Evolutionary conservation across 2,329 filamentous ascomycete genomes (phyloP), one percentile per base, ranked within the genome.

Genomic region (Rutstroemia sp.): DNA sequence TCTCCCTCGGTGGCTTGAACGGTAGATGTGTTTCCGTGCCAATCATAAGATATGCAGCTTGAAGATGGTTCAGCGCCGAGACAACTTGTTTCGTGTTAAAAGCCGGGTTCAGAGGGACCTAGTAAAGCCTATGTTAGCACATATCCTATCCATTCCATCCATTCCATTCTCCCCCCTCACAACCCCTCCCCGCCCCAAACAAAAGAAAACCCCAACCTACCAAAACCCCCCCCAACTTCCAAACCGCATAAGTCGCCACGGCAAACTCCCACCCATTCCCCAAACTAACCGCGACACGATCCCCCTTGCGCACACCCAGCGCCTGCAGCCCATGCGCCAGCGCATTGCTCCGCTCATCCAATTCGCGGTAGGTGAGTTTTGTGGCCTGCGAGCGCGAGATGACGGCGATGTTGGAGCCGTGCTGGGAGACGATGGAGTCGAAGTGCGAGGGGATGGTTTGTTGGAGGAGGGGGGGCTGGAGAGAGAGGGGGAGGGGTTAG

Each of bases 151-250:
- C 21, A 23, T 23, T 5, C 23, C 23, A 23, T 23, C 23, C 23
- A 23, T 23, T 5, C n/a, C n/a, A 23, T 34, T 27, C 25, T 27
- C 25, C 38, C 39, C 45, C 45, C 21, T n/a, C n/a, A n/a, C n/a
- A n/a, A n/a, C 14, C 25, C 23, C 6, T 37, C 8, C n/a, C 18
- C 14, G 8, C 2, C 45, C 7, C 16, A 10, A 7, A 21, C 5
- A 2, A 49, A 19, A 30, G 6, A 5, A 45, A n/a, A 49, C 52
- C 18, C 8, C 14, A 41, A 64, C 73, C 59, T 69, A 83, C 92
- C 60, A 97, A 76, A 51, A 97, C 82, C 23, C 90, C 92, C n/a
- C 94, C 94, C 9, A 97, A 79, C 72, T 97, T 97, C 76, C 92
- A 96, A 54, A 94, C 71, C 0, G 92, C 92, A 72, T 97, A 97